A percentile compares a stretch with the other conserved stretches of the same genome.
These are phyloP conservation scores for Candida railenensis DNA, from an alignment of 805 yeast genomes.

Conservation along the genomic window DNA sequence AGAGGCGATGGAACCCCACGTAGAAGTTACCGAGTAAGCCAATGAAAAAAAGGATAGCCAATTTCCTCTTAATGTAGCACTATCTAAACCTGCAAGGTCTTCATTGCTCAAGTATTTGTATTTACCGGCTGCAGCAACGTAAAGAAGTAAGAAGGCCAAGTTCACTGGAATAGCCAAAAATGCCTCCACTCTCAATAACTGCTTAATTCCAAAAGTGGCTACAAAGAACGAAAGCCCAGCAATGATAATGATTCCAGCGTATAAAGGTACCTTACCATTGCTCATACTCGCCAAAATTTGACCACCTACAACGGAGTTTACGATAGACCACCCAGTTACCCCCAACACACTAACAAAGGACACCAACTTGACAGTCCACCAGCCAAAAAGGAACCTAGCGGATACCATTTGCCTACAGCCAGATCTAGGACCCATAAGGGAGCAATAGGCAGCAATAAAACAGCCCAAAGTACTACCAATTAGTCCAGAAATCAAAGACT, in stretches of 20 bases:
- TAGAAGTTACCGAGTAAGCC: conserved; percentile 74
- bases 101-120: conserved; percentile 31
- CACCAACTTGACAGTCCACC: conserved; percentile 79
- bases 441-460: conserved; percentile 75
- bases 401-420: conserved; percentile 89
- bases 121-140: conserved; percentile 55
- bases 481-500: conserved; percentile 61
- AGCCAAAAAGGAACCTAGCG: conserved; percentile 77
- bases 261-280: conserved; percentile 62
- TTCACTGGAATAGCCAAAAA: conserved; percentile 67
- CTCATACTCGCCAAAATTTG: conserved; percentile 71
- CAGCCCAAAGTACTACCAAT: conserved; percentile 70
- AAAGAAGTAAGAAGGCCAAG: conserved; percentile 64
- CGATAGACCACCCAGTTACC: conserved; percentile 90
- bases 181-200: conserved; percentile 66
- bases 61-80: conserved; percentile 56
- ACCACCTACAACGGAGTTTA: conserved; percentile 87
- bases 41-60: conserved; percentile 72
- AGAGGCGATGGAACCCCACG: conserved; percentile 87
- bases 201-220: conserved; percentile 76
- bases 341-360: conserved; percentile 73
- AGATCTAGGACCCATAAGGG: conserved; percentile 86
- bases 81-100: conserved; percentile 30
- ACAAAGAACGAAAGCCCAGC: conserved; percentile 62
- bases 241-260: conserved; percentile 73